phyloP scores from a whole-genome alignment of 1,284 basidiomycete genomes.

The Schizophyllum amplum region DNA sequence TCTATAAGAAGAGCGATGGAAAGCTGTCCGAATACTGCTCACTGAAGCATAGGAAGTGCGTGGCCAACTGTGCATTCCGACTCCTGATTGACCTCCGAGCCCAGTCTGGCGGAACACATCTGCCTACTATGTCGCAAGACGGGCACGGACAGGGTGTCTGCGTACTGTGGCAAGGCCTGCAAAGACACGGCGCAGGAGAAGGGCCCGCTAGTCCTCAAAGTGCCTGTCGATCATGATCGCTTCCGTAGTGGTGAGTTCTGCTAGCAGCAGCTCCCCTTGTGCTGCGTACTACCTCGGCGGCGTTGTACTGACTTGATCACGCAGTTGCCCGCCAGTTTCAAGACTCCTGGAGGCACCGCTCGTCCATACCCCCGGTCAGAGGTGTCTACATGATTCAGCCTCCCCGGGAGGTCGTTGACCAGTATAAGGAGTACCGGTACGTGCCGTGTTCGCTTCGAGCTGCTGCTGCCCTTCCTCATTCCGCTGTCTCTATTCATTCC shows the following conservation, averaged over 20 bases:
- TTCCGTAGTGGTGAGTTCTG: conserved; percentile 47
- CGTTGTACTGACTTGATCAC: conserved; percentile 4
- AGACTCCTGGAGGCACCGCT: conserved; percentile 51
- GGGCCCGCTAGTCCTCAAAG: conserved; percentile 47
- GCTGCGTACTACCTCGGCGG: no score
- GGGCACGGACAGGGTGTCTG: conserved; percentile 38
- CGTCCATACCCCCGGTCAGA: conserved; percentile 42
- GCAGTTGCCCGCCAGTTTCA: conserved; percentile 60
- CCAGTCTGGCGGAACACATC: conserved; percentile 29
- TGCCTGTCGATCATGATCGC: conserved; percentile 48
- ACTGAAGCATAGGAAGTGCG: conserved; percentile 39
- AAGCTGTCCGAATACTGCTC: conserved; percentile 37
- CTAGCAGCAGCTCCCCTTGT: background rate
- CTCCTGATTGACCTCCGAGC: background rate
- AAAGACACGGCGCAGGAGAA: conserved; percentile 40
- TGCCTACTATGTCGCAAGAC: conserved; percentile 47
- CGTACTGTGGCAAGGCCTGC: conserved; percentile 51
- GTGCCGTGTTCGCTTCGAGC: conserved; percentile 7
- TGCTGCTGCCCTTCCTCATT: background rate
- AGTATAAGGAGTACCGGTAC: conserved; percentile 53
- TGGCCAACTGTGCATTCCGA: conserved; percentile 5
- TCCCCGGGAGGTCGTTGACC: conserved; percentile 33
- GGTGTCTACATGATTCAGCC: conserved; percentile 53
- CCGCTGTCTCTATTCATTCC: background rate
- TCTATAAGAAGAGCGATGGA: conserved; percentile 25